Evolutionary conservation across 2,329 filamentous ascomycete species (phyloP).

Genomic region (Colletotrichum euphorbiae): DNA sequence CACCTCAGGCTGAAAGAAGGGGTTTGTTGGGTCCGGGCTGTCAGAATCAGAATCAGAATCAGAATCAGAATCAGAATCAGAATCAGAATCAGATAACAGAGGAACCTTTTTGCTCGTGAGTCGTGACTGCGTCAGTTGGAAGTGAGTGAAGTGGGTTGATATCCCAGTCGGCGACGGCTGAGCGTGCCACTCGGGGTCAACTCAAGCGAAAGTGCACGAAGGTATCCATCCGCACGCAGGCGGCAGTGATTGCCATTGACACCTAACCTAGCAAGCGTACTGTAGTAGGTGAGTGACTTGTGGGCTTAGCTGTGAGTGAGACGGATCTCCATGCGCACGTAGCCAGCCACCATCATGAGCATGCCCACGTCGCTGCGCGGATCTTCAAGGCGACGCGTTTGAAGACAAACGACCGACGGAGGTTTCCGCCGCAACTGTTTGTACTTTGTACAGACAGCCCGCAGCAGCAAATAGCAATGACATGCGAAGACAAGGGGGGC

Average conservation of each 20-base stretch:
- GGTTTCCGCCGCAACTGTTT: not conserved
- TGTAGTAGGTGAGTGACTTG: no score
- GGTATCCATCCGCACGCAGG: no score
- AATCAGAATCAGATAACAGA: no score
- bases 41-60: no score
- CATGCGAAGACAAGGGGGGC: constrained; percentile 6
- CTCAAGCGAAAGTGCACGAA: constrained; percentile 28
- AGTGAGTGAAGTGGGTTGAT: not conserved
- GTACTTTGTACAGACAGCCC: no score
- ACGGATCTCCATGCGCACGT: not conserved
- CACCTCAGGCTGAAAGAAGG: not conserved
- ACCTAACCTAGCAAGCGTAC: no score
- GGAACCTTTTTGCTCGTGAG: not conserved
- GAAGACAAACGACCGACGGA: no score
- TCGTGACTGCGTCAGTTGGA: not conserved
- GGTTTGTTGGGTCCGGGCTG: not conserved
- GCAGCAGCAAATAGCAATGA: no score
- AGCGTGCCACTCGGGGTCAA: constrained; percentile 33
- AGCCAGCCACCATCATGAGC: not conserved
- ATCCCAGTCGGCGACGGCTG: not conserved
- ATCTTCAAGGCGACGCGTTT: no score
- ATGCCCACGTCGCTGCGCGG: no score
- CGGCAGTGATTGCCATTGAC: no score
- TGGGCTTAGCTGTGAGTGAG: not conserved
- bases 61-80: no score